Evolutionary conservation across 768 basidiomycete species (phyloP), one percentile per base, ranked within the genome.

Genomic region (Phlebiopsis gigantea): DNA sequence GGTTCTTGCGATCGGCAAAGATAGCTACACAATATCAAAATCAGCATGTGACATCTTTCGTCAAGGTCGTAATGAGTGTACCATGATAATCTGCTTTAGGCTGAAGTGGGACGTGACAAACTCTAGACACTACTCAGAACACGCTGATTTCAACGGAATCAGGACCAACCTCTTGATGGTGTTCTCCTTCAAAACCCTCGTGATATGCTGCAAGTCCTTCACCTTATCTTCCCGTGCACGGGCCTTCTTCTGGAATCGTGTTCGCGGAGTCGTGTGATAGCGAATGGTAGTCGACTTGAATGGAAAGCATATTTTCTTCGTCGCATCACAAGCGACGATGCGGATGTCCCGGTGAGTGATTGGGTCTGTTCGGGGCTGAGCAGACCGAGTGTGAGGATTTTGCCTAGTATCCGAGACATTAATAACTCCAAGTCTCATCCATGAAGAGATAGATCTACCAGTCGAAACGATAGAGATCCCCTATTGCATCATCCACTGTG

Each of bases 401-500:
- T 45, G 34, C 57, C 57, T 58, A 19, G 24, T 21, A 19, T n/a
- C n/a, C n/a, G n/a, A n/a, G n/a, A n/a, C n/a, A n/a, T n/a, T n/a
- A n/a, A n/a, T n/a, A n/a, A n/a, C n/a, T n/a, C n/a, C n/a, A n/a
- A n/a, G n/a, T n/a, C n/a, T 49, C 47, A 49, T 2, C 2, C 47
- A 49, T 30, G 47, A 25, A 24, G 14, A 45, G 10, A 25, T 25
- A 12, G 7, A 2, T 21, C 44, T 65, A 89, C 90, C 88, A 92
- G 56, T 93, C 85, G 66, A 86, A 93, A 3, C 68, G 76, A 2
- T 80, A 83, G 8, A 93, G 72, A 65, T 93, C 90, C 2, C 77
- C 72, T 48, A 92, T 89, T 1, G 90, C 88, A 65, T 90, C 88
- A 21, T 80, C 77, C 42, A 90, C 78, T 0, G 81, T 79, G 21